Percentiles rank a stretch among this genome's conserved stretches.
Evolutionary conservation across 176 grass and related monocot genomes (phyloP).

Genomic region (Thinopyrum elongatum): DNA sequence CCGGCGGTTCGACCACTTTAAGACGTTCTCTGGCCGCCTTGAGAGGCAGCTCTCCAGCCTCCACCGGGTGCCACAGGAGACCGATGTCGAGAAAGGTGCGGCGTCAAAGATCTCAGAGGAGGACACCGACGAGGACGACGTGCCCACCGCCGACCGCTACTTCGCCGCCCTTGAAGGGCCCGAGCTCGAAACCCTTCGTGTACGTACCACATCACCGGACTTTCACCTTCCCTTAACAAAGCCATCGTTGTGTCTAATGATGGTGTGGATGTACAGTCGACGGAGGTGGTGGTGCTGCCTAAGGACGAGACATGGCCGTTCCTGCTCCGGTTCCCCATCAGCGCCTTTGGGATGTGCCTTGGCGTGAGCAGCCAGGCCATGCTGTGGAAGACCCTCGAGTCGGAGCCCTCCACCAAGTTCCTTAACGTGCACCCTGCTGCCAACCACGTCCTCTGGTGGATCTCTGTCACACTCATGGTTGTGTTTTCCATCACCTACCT

Average conservation of each 20-base stretch:
- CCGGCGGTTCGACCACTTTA: slow-evolving; percentile 38
- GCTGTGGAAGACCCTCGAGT: slow-evolving; percentile 48
- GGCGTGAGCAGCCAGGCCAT: slow-evolving; percentile 58
- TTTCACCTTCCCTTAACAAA: not conserved
- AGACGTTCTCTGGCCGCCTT: slow-evolving; percentile 46
- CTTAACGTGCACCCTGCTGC: slow-evolving; percentile 30
- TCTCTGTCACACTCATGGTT: slow-evolving; percentile 32
- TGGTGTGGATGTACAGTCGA: not conserved
- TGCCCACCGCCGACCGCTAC: slow-evolving; percentile 58
- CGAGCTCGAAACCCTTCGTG: slow-evolving; percentile 72
- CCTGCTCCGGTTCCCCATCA: slow-evolving; percentile 53
- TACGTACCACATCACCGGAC: not conserved
- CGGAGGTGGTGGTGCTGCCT: slow-evolving; percentile 49
- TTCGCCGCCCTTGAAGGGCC: slow-evolving; percentile 78
- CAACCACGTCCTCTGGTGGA: slow-evolving; percentile 44
- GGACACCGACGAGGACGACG: slow-evolving; percentile 23
- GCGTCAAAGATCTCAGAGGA: not conserved
- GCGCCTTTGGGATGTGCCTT: slow-evolving; percentile 47
- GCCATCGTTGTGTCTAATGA: not conserved
- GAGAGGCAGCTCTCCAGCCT: slow-evolving; percentile 73
- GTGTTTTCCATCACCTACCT: slow-evolving; percentile 34
- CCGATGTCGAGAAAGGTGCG: not conserved
- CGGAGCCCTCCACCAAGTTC: slow-evolving; percentile 24
- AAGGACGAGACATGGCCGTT: slow-evolving; percentile 63
- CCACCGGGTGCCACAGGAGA: slow-evolving; percentile 41